Conservation (phyloP, 768 basidiomycete genomes). For the Collybia sordida region DNA sequence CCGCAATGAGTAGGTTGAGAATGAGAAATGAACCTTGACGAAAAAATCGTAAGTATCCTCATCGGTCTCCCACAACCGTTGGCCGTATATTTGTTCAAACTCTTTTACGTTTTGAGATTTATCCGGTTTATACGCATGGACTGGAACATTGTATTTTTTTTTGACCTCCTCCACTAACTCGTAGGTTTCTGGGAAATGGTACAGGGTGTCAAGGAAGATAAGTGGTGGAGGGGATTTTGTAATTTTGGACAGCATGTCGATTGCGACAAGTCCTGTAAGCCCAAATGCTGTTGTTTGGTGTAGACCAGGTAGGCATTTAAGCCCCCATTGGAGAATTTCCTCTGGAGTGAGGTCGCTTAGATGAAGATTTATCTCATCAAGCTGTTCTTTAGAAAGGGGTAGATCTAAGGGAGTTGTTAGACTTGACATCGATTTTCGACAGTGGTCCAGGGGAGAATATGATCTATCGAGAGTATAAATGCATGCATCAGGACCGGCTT, state of each 20-base stretch:
- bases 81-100: constrained; percentile 80
- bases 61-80: constrained; percentile 83
- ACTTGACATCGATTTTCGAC: not conserved
- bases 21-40: constrained; percentile 67
- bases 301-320: constrained; percentile 74
- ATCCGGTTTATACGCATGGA: constrained; percentile 80
- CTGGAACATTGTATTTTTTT: constrained; percentile 64
- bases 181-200: constrained; percentile 94
- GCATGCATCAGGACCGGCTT: constrained; percentile 7
- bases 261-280: constrained; percentile 88
- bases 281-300: constrained; percentile 98
- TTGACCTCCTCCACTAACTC: constrained; percentile 84
- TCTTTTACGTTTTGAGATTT: constrained; percentile 64
- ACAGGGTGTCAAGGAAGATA: constrained; percentile 95
- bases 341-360: constrained; percentile 74
- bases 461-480: constrained; percentile 4
- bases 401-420: constrained; percentile 45
- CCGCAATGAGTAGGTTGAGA: not conserved
- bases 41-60: constrained; percentile 88
- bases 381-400: constrained; percentile 57
- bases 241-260: constrained; percentile 92
- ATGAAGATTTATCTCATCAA: constrained; percentile 70
- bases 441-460: constrained; percentile 9
- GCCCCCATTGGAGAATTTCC: constrained; percentile 84
- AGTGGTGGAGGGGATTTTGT: constrained; percentile 70